A percentile compares a stretch with the other conserved stretches of the same genome.
Evolutionary conservation across 1,139 yeast genomes (phyloP).

Genomic region (Blastobotrys proliferans): DNA sequence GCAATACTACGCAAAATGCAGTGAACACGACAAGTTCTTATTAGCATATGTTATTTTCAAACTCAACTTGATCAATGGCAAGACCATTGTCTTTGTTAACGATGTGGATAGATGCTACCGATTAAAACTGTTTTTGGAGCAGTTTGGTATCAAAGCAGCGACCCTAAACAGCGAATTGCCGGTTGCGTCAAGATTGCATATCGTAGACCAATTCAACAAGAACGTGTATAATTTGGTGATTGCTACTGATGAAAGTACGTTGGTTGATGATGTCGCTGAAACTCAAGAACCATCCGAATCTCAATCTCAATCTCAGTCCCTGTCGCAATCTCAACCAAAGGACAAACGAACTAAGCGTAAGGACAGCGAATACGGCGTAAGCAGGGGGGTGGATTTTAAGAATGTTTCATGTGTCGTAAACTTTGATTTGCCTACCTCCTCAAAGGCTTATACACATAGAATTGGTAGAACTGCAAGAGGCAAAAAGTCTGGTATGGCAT

Average conservation of each 20-base stretch:
- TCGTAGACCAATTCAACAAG: slow-evolving; percentile 92
- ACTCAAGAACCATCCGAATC: slow-evolving; percentile 18
- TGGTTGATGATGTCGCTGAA: slow-evolving; percentile 22
- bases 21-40: slow-evolving; percentile 88
- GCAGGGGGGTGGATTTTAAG: slow-evolving; percentile 94
- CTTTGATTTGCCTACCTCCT: slow-evolving; percentile 88
- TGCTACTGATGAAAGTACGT: slow-evolving; percentile 77
- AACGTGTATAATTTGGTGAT: slow-evolving; percentile 81
- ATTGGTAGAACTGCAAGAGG: slow-evolving; percentile 98
- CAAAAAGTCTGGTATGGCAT: slow-evolving; percentile 90
- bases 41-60: slow-evolving; percentile 89
- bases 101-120: slow-evolving; percentile 94
- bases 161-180: slow-evolving; percentile 92
- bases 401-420: slow-evolving; percentile 96
- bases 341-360: slow-evolving; percentile 25
- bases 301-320: slow-evolving; percentile 17
- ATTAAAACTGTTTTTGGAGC: slow-evolving; percentile 84
- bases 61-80: slow-evolving; percentile 83
- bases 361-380: slow-evolving; percentile 77
- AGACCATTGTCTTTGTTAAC: slow-evolving; percentile 86
- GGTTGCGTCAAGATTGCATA: slow-evolving; percentile 85
- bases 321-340: neutral
- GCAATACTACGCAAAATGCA: slow-evolving; percentile 82
- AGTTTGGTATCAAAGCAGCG: slow-evolving; percentile 87
- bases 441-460: slow-evolving; percentile 89